Percentiles rank a stretch among this genome's conserved stretches.
Conservation (phyloP, 1,284 basidiomycete genomes). For the Agaricales sp. region DNA sequence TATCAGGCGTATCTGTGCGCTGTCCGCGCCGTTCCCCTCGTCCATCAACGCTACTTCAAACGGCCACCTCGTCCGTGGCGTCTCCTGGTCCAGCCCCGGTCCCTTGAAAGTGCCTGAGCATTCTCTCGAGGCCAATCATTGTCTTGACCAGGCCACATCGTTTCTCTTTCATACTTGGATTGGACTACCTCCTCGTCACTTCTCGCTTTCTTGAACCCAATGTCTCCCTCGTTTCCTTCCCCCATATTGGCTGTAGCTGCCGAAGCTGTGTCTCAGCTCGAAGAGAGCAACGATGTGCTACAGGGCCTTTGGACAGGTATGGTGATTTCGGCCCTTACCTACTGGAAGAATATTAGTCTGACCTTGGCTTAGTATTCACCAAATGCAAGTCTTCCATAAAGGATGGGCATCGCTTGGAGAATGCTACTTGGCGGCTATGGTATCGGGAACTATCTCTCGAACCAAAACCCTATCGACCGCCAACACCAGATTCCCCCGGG, state of each 20-base stretch:
- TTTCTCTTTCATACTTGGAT: no score
- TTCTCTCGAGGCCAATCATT: no score
- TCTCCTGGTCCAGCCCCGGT: no score
- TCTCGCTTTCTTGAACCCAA: no score
- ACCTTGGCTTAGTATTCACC: conserved; percentile 54
- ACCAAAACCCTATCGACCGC: conserved; percentile 19
- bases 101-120: no score
- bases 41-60: not conserved
- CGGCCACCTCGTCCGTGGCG: no score
- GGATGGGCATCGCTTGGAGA: conserved; percentile 72
- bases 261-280: conserved; percentile 51
- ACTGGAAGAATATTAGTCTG: conserved; percentile 8
- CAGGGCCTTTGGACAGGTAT: conserved; percentile 53
- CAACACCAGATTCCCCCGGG: conserved; percentile 19
- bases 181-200: no score
- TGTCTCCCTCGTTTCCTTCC: conserved; percentile 41
- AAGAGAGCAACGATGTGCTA: conserved; percentile 51
- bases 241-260: conserved; percentile 55
- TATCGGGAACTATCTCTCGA: conserved; percentile 44
- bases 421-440: conserved; percentile 82
- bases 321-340: conserved; percentile 12
- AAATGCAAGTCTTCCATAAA: conserved; percentile 73
- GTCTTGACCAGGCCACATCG: no score
- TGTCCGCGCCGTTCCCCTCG: not conserved
- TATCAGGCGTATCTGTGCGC: not conserved